These are phyloP conservation scores for Suhomyces bolitotheri DNA, from an alignment of 1,139 yeast genomes.

Conservation along the genomic window DNA sequence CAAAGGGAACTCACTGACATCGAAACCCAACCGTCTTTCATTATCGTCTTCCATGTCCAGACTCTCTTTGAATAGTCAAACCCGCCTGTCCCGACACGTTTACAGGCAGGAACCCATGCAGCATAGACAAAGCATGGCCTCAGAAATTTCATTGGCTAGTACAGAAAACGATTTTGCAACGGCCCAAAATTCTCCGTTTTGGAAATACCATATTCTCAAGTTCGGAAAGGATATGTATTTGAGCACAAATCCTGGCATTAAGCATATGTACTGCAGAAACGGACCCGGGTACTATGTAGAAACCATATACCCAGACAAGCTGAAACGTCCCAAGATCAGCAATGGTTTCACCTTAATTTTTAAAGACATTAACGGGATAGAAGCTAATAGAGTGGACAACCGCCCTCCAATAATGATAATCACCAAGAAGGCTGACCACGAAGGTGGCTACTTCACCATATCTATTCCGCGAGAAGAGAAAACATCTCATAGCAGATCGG, in stretches of 20 bases:
- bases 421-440: constrained; percentile 26
- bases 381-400: constrained; percentile 18
- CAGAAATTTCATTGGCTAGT: constrained; percentile 13
- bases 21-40: constrained; percentile 11
- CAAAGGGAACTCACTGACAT: neutral
- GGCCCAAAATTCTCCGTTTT: constrained; percentile 36
- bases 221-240: constrained; percentile 53
- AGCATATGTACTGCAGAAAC: constrained; percentile 54
- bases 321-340: constrained; percentile 13
- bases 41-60: constrained; percentile 14
- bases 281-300: constrained; percentile 60
- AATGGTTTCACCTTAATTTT: constrained; percentile 36
- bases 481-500: neutral
- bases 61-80: constrained; percentile 6
- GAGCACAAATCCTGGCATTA: constrained; percentile 59
- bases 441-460: constrained; percentile 36
- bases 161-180: constrained; percentile 13
- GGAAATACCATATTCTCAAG: constrained; percentile 61
- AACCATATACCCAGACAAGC: constrained; percentile 24
- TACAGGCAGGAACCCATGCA: constrained; percentile 5
- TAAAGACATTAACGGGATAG: constrained; percentile 31
- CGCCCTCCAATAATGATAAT: constrained; percentile 33
- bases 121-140: constrained; percentile 13
- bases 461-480: constrained; percentile 18
- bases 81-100: constrained; percentile 1